Conservation (phyloP, 306 rosid species). For the Lathyrus oleraceus region DNA sequence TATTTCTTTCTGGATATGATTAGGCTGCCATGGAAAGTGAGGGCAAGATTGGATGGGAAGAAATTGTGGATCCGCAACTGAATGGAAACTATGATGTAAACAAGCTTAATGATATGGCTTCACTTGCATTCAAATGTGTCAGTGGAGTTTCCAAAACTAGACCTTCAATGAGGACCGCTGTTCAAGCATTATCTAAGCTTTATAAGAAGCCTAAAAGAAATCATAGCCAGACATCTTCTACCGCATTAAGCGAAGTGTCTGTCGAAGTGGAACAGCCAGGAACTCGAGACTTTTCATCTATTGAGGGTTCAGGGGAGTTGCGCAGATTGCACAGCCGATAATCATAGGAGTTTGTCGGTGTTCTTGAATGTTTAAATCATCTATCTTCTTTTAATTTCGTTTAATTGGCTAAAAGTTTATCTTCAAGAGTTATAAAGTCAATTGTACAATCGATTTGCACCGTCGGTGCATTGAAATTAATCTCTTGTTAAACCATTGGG, state of each 20-base stretch:
- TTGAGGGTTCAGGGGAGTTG: slow-evolving; percentile 21
- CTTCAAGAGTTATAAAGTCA: too few relatives aligned
- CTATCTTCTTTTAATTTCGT: slow-evolving; percentile 1
- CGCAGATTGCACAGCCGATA: slow-evolving; percentile 41
- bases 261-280: slow-evolving; percentile 29
- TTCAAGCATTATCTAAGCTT: slow-evolving; percentile 38
- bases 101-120: slow-evolving; percentile 41
- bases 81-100: slow-evolving; percentile 46
- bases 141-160: slow-evolving; percentile 36
- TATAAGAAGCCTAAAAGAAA: slow-evolving; percentile 21
- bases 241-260: slow-evolving; percentile 19
- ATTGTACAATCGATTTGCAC: too few relatives aligned
- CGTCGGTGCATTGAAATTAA: too few relatives aligned
- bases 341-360: neutral
- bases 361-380: slow-evolving; percentile 16
- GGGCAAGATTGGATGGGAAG: slow-evolving; percentile 53
- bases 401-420: slow-evolving; percentile 4
- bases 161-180: slow-evolving; percentile 39
- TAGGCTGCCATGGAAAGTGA: slow-evolving; percentile 51
- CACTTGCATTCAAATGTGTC: slow-evolving; percentile 51
- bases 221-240: slow-evolving; percentile 18
- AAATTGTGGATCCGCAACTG: slow-evolving; percentile 44
- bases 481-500: neutral
- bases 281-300: slow-evolving; percentile 6
- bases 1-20: slow-evolving; percentile 24